Conservation (phyloP, 73 alveolate genomes). For the Paramecium sonneborni region DNA sequence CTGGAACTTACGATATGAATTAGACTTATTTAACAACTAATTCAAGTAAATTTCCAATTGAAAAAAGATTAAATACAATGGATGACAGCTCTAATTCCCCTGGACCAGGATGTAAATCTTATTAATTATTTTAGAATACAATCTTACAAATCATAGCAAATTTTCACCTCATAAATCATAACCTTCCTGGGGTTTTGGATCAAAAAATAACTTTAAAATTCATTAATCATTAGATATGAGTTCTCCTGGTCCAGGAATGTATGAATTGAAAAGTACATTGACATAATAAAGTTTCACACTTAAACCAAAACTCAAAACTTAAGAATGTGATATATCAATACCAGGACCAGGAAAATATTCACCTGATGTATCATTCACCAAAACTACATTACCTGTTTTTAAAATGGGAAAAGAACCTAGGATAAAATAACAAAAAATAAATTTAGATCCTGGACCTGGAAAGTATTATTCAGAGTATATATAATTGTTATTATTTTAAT, state of each 20-base stretch:
- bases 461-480: not conserved
- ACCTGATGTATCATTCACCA: not conserved
- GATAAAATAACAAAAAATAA: not conserved
- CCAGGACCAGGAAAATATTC: conserved; percentile 50
- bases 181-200: not conserved
- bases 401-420: conserved; percentile 17
- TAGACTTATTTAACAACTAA: not conserved
- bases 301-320: not conserved
- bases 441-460: conserved; percentile 34
- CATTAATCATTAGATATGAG: not conserved
- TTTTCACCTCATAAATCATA: conserved; percentile 20
- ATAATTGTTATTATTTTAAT: not conserved
- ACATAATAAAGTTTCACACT: conserved; percentile 26
- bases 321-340: not conserved
- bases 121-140: not conserved
- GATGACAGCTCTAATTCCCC: not conserved
- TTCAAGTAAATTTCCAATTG: not conserved
- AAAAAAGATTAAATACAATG: not conserved
- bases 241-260: conserved; percentile 9
- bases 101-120: not conserved
- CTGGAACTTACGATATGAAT: not conserved
- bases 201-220: not conserved
- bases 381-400: not conserved
- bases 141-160: not conserved
- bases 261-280: not conserved